These are phyloP conservation scores for Saccharomyces kudriavzevii DNA, from an alignment of 805 yeast species.

Conservation along the genomic window DNA sequence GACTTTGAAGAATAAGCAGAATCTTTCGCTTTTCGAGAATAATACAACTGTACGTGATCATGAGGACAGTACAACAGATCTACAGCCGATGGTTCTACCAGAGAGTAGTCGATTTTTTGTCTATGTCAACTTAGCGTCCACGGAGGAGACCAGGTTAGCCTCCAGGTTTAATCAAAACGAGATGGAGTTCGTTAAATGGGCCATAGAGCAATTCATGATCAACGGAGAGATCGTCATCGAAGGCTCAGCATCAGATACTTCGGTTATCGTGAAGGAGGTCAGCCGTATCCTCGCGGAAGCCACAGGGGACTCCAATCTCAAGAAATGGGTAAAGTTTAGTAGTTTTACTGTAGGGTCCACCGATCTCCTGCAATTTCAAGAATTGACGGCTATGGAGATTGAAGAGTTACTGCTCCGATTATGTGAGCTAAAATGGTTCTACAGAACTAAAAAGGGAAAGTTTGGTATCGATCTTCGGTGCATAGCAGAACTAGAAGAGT, in stretches of 20 bases:
- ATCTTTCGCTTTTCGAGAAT: not conserved
- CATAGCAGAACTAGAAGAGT: conserved; percentile 22
- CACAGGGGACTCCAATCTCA: conserved; percentile 1
- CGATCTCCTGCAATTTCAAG: conserved; percentile 12
- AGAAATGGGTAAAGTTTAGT: conserved; percentile 11
- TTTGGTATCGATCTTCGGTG: conserved; percentile 22
- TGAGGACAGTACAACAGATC: not conserved
- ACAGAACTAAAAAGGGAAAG: conserved; percentile 16
- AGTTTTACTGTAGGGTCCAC: conserved; percentile 18
- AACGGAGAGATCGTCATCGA: not conserved
- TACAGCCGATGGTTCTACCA: conserved; percentile 1
- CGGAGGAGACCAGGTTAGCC: conserved; percentile 23
- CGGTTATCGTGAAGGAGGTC: conserved; percentile 10
- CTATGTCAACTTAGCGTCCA: conserved; percentile 19
- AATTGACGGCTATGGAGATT: conserved; percentile 14
- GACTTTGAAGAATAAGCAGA: conserved; percentile 2
- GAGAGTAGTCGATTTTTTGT: conserved; percentile 19
- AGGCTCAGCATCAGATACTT: not conserved
- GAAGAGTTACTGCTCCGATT: conserved; percentile 15
- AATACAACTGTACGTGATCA: not conserved
- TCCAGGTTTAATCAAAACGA: conserved; percentile 22
- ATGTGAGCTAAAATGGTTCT: conserved; percentile 25
- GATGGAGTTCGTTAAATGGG: conserved; percentile 24
- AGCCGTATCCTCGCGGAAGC: conserved; percentile 8
- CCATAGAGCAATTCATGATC: conserved; percentile 13